Evolutionary conservation across 306 rosid species (phyloP).

Genomic region (Adenanthera pavonina): DNA sequence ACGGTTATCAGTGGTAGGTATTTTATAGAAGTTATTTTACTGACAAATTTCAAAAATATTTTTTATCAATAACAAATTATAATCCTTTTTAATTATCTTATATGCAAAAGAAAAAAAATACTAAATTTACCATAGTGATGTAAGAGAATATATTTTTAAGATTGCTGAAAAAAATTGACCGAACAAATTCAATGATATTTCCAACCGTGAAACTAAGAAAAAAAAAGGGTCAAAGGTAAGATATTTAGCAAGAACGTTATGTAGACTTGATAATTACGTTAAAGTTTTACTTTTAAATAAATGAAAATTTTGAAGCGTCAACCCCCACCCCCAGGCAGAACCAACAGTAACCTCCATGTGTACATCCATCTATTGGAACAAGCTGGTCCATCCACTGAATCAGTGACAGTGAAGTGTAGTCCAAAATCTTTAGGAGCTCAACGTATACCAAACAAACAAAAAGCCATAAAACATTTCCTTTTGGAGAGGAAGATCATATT

Average conservation of each 20-base stretch:
- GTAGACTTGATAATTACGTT: too few species aligned
- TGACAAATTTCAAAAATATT: background rate
- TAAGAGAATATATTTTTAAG: background rate
- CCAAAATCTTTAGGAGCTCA: conserved; percentile 30
- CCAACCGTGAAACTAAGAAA: too few species aligned
- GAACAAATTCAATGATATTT: too few species aligned
- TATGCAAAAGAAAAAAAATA: background rate
- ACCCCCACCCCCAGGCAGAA: background rate
- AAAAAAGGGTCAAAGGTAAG: background rate
- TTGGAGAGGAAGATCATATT: conserved; percentile 27
- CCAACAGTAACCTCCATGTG: conserved; percentile 27
- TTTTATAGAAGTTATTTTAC: background rate
- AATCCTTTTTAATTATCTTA: too few species aligned
- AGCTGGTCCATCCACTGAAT: conserved; percentile 15
- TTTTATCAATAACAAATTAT: too few species aligned
- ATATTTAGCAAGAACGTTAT: background rate
- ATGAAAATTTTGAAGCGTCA: too few species aligned
- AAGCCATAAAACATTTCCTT: conserved; percentile 7
- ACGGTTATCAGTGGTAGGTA: background rate
- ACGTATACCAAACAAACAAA: conserved; percentile 11
- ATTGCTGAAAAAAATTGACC: too few species aligned
- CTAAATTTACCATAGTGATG: background rate
- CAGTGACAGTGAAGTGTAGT: conserved; percentile 7
- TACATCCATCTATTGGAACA: background rate
- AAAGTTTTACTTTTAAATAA: too few species aligned